phyloP scores from a whole-genome alignment of 2,329 filamentous ascomycete genomes.

The Aspergillus tanneri region DNA sequence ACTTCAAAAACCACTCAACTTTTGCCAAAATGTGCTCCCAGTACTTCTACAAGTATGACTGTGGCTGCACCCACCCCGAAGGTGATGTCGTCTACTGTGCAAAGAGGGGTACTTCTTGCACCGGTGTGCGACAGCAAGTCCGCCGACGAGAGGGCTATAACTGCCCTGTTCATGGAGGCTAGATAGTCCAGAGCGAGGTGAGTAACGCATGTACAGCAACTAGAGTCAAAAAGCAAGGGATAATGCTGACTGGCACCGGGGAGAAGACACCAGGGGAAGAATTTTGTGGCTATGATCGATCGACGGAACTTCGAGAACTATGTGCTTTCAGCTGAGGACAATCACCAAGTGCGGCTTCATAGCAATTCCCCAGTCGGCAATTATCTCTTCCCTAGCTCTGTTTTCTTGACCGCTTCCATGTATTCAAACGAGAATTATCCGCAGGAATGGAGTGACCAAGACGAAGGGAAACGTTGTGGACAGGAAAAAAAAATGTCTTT shows the following conservation, averaged over 20 bases:
- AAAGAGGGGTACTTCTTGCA: constrained; percentile 32
- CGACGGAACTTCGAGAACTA: background rate
- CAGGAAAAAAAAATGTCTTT: background rate
- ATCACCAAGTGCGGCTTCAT: background rate
- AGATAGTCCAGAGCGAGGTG: constrained; percentile 6
- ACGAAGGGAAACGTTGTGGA: constrained; percentile 1
- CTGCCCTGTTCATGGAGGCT: constrained; percentile 33
- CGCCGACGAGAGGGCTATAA: constrained; percentile 34
- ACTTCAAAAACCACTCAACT: background rate
- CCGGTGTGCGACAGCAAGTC: constrained; percentile 34
- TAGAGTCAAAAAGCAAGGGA: background rate
- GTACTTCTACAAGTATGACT: constrained; percentile 40
- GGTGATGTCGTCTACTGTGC: constrained; percentile 37
- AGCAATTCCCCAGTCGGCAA: background rate
- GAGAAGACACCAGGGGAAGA: background rate
- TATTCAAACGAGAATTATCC: background rate
- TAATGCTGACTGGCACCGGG: background rate
- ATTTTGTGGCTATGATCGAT: background rate
- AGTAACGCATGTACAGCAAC: background rate
- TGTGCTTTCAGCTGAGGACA: background rate
- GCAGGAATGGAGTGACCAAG: background rate
- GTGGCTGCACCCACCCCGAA: constrained; percentile 36
- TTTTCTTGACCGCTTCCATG: constrained; percentile 5
- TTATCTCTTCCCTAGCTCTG: background rate
- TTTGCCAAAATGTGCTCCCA: constrained; percentile 38